A percentile compares a stretch with the other conserved stretches of the same genome.
Evolutionary conservation across 345 rosid genomes (phyloP).

Genomic region (Corymbia maculata): DNA sequence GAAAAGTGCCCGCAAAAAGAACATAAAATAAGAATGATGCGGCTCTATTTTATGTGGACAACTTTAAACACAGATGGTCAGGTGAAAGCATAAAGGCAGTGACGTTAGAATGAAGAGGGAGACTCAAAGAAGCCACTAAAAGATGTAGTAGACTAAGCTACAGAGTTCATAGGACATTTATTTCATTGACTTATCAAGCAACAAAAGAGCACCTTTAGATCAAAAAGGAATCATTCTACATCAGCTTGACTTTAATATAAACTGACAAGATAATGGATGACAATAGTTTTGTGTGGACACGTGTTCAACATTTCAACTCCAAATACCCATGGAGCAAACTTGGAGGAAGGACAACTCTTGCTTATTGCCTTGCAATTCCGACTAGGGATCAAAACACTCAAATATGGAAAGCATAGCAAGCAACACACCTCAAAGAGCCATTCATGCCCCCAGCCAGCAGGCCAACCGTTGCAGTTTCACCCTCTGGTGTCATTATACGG

Average conservation of each 20-base stretch:
- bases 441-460: slow-evolving; percentile 42
- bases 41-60: background rate
- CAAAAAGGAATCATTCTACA: background rate
- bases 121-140: background rate
- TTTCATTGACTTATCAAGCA: background rate
- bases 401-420: background rate
- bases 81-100: background rate
- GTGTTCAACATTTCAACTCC: background rate
- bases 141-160: background rate
- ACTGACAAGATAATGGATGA: background rate
- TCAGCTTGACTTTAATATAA: background rate
- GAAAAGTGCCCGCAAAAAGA: background rate
- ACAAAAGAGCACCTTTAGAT: background rate
- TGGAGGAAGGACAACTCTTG: background rate
- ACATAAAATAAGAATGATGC: background rate
- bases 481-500: slow-evolving; percentile 35
- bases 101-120: background rate
- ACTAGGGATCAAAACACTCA: background rate
- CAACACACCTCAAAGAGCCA: slow-evolving; percentile 53
- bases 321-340: background rate
- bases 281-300: background rate
- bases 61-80: background rate
- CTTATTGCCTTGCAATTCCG: background rate
- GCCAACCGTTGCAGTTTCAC: slow-evolving; percentile 28
- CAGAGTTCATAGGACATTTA: background rate